Evolutionary conservation across 2,329 filamentous ascomycete species (phyloP).

Genomic region (Coniochaeta ligniaria): DNA sequence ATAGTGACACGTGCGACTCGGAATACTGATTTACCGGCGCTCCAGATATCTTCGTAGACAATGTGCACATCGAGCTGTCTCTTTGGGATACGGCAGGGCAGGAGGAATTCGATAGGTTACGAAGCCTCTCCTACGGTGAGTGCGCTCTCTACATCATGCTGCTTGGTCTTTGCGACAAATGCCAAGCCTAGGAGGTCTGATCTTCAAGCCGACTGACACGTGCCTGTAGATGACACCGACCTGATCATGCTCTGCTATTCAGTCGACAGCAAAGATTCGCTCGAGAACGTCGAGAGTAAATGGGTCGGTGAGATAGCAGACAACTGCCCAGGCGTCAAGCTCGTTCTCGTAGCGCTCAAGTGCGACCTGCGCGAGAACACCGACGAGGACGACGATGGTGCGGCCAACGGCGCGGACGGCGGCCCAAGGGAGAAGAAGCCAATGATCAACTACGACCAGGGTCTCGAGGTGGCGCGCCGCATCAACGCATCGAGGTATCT

Average conservation of each 20-base stretch:
- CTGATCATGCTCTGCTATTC: conserved; percentile 99
- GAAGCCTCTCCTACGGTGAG: conserved; percentile 84
- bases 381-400: conserved; percentile 59
- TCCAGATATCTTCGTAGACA: conserved; percentile 94
- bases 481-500: conserved; percentile 92
- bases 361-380: conserved; percentile 83
- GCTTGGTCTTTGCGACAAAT: neutral
- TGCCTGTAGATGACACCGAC: conserved; percentile 67
- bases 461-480: conserved; percentile 81
- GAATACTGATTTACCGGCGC: neutral
- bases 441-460: conserved; percentile 85
- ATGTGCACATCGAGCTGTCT: conserved; percentile 91
- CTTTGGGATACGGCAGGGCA: conserved; percentile 98
- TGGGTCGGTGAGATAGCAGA: conserved; percentile 98
- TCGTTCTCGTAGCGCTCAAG: conserved; percentile 92
- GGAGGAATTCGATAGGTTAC: conserved; percentile 95
- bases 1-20: neutral
- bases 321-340: conserved; percentile 91
- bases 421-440: conserved; percentile 52
- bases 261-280: conserved; percentile 89
- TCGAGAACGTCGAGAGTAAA: conserved; percentile 98
- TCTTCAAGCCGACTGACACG: conserved; percentile 5
- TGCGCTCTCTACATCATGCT: neutral
- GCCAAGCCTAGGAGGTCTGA: neutral
- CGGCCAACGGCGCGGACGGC: conserved; percentile 18